Base-by-base conservation (phyloP, 106 monocot species). In the Dioscorea alata region DNA sequence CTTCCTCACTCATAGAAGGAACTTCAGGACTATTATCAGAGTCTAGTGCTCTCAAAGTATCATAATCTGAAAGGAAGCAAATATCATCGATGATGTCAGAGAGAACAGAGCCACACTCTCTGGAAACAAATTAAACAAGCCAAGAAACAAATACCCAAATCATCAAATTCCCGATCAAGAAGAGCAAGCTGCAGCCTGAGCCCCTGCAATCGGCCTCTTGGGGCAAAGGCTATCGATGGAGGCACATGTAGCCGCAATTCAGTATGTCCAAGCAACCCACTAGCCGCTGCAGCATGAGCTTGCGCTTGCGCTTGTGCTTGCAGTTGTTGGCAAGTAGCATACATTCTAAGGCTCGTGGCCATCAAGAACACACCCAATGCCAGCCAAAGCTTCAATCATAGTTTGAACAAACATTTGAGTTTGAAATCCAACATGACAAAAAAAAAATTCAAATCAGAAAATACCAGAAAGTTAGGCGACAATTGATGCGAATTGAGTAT, bases 1-100 rank as follows among this genome's bases (percentile, higher is more conserved):
- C 97, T 49, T 89, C 92, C 61, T 99, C 97, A 54, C 69, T 92
- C 97, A 99, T 99, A 50, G 97, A 84, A 79, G 86, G 85, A 76
- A 76, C 58, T 53, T 77, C 81, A 23, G 82, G 84, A 54, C 49
- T 75, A 79, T 85, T 82, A 17, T 99, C 92, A 15, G 74, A 74
- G 71, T 99, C 97, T 54, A 99, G 69, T 52, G 89, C 89, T 73
- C 97, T 92, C 34, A 99, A 73, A 23, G 92, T 71, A 85, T 99
- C 97, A 85, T 99, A 99, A 74, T 99, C 97, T 99, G 64, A 22
- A 72, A 61, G 42, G 42, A 42, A 42, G 0, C 2, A 42, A 10
- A 42, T 42, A 42, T 6, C 42, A 42, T 42, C 42, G 6, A 42
- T 42, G 42, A 42, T 3, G 6, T 6, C 0, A 42, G 42, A 6